Evolutionary conservation across 2,329 filamentous ascomycete species (phyloP), one percentile per base, ranked within the genome.

Genomic region (Xylariaceae sp.): DNA sequence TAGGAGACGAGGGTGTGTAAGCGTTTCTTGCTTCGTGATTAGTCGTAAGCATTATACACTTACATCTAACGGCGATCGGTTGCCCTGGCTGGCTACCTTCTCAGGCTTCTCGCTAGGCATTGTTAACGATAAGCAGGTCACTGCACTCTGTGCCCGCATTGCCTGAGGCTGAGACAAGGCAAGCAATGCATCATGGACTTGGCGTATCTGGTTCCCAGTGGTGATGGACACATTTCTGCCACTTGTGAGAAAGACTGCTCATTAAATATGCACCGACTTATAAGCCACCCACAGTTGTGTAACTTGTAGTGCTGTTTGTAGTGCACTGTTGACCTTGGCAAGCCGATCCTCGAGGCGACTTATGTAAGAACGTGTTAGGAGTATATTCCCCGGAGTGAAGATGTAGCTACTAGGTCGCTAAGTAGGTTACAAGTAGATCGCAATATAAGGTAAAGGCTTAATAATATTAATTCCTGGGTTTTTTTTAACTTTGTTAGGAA

Each of bases 271-370:
- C 37, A 9, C 17, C 6, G 12, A 21, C 1, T 4, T 26, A 14
- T 23, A 11, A 23, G 9, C 29, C 7, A 51, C 47, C 8, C 26
- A 61, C 53, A 63, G 21, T 21, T 12, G 44, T 2, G 56, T 11
- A 31, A 39, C 39, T 12, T 63, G 34, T 1, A 63, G 17, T 6
- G 61, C 48, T 6, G 56, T 33, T 16, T 61, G 61, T 23, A 63
- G 39, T 8, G 48, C 14, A 29, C 21, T 45, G 6, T 59, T 56
- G 16, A 57, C 52, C 9, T 41, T 53, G 6, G 5, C n/a, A 14
- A 61, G 36, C 0, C 47, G 49, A 0, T 43, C 11, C 4, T 52
- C 49, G 2, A 63, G 48, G 26, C 40, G 21, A 12, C 8, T 23
- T 23, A 63, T 21, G 21, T 52, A 40, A n/a, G n/a, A n/a, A n/a